Conservation (phyloP, 2,329 filamentous ascomycete species). For the Mollisia scopiformis region DNA sequence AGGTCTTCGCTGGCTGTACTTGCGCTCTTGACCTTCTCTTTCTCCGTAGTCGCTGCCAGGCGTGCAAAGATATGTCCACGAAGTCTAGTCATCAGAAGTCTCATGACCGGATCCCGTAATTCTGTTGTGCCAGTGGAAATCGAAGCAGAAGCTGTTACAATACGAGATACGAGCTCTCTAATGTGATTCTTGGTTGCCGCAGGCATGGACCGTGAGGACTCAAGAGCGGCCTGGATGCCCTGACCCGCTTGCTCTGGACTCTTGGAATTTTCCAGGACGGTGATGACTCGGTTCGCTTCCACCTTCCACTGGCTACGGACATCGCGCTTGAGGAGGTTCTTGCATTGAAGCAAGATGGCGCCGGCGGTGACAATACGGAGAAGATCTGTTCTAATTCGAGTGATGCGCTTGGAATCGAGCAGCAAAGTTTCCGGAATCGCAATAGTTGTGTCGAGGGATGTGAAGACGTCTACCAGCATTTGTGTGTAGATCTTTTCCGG, state of each 20-base stretch:
- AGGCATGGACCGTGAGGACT: conserved; percentile 66
- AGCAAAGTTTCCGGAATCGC: conserved; percentile 74
- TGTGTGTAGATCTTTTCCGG: conserved; percentile 75
- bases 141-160: conserved; percentile 42
- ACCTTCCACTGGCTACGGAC: conserved; percentile 77
- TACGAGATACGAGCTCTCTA: conserved; percentile 58
- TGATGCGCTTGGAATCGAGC: conserved; percentile 68
- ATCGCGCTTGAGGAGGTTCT: conserved; percentile 82
- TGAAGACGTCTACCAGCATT: conserved; percentile 74
- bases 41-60: conserved; percentile 66
- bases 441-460: conserved; percentile 60
- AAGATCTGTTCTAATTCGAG: conserved; percentile 57
- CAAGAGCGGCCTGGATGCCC: conserved; percentile 64
- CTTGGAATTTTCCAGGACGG: conserved; percentile 63
- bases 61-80: conserved; percentile 67
- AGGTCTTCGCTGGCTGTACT: conserved; percentile 72
- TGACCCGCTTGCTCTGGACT: conserved; percentile 53
- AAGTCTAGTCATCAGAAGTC: conserved; percentile 69
- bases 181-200: conserved; percentile 62
- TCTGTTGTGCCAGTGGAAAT: conserved; percentile 33
- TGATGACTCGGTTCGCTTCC: conserved; percentile 72
- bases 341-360: conserved; percentile 76
- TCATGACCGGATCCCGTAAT: conserved; percentile 58
- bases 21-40: conserved; percentile 71
- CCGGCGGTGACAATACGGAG: conserved; percentile 72